Percentiles rank a stretch among this genome's conserved stretches.
Evolutionary conservation across 768 basidiomycete genomes (phyloP).

Genomic region (Trametes cingulata): DNA sequence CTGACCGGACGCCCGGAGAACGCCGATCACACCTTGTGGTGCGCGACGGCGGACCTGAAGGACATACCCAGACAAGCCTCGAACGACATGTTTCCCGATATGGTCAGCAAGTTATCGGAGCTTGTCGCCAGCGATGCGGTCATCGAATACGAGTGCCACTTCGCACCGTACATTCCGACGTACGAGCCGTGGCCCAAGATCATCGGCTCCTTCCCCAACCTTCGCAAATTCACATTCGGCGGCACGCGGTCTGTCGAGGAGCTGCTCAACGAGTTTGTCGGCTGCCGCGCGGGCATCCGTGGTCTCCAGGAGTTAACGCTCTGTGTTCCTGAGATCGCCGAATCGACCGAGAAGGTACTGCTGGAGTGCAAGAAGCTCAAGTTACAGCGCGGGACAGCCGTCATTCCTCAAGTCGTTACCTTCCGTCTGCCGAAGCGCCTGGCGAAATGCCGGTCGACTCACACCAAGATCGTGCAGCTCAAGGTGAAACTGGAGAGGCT

Average conservation of each 20-base stretch:
- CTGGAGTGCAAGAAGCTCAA: not conserved
- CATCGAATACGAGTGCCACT: not conserved
- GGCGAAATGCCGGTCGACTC: not conserved
- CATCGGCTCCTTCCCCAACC: not conserved
- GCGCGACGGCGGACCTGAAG: not conserved
- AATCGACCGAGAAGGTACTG: not conserved
- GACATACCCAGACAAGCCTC: not conserved
- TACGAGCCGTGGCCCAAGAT: not conserved
- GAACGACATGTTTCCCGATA: not conserved
- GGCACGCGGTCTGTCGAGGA: not conserved
- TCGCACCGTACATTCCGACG: not conserved
- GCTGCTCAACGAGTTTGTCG: not conserved
- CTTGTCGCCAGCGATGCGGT: not conserved
- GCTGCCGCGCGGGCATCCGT: not conserved
- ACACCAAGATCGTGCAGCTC: not conserved
- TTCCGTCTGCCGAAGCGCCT: not conserved
- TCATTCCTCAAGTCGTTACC: not conserved
- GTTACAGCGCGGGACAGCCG: not conserved
- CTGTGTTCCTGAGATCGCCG: not conserved
- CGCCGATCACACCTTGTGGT: not conserved
- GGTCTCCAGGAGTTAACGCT: not conserved
- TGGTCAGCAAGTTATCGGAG: not conserved
- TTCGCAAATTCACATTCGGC: conserved; percentile 1
- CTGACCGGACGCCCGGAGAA: not conserved
- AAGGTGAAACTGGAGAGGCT: not conserved